phyloP scores from a whole-genome alignment of 108 stramenopile species.

The Skeletonema menzelii region DNA sequence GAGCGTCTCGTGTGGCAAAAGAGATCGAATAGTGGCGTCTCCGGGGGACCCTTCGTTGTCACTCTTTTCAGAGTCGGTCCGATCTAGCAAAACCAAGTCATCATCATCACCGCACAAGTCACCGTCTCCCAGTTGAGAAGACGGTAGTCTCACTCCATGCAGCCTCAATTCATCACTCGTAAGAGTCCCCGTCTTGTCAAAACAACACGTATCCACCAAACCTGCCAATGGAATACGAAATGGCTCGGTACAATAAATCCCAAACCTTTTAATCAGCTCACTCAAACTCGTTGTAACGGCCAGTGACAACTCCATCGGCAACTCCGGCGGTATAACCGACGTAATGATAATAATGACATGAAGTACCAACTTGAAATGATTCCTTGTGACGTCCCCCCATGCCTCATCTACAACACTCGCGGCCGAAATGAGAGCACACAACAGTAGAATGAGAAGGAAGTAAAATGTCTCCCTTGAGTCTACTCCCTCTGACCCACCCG shows the following conservation, averaged over 20 bases:
- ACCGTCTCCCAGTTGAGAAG: neutral
- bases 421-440: slow-evolving; percentile 87
- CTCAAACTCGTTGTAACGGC: slow-evolving; percentile 94
- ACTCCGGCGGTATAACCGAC: slow-evolving; percentile 93
- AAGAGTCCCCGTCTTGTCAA: slow-evolving; percentile 98
- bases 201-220: slow-evolving; percentile 89
- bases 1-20: slow-evolving; percentile 49
- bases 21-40: slow-evolving; percentile 5
- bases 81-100: slow-evolving; percentile 32
- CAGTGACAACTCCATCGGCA: slow-evolving; percentile 96
- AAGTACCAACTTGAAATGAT: slow-evolving; percentile 89
- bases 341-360: slow-evolving; percentile 98
- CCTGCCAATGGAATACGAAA: slow-evolving; percentile 96
- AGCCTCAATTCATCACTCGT: slow-evolving; percentile 92
- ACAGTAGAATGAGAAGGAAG: slow-evolving; percentile 85
- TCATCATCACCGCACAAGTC: slow-evolving; percentile 15
- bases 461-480: slow-evolving; percentile 88
- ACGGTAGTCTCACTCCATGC: slow-evolving; percentile 67
- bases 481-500: slow-evolving; percentile 64
- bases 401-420: slow-evolving; percentile 83
- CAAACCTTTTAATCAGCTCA: slow-evolving; percentile 67
- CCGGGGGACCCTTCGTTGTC: neutral
- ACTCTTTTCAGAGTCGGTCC: slow-evolving; percentile 1
- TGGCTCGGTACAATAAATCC: slow-evolving; percentile 95
- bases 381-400: slow-evolving; percentile 76